Conservation (phyloP, 176 grass and related monocot genomes). For the Triticum turgidum region DNA sequence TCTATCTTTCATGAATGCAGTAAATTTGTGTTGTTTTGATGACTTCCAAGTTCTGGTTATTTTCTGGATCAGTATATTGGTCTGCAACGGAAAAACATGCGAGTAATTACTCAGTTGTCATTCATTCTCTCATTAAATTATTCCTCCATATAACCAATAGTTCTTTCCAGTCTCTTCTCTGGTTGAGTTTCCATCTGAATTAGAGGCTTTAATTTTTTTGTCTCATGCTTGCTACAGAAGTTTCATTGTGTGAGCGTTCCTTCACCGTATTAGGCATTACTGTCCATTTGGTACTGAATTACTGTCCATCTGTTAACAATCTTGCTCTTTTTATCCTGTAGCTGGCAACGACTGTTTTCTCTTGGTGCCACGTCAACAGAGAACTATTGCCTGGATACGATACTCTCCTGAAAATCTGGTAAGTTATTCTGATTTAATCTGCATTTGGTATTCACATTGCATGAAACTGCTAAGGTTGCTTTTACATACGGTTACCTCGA, state of each 20-base stretch:
- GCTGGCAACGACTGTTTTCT: conserved; percentile 69
- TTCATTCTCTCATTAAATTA: neutral
- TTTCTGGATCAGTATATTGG: conserved; percentile 3
- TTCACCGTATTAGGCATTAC: neutral
- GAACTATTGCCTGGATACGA: conserved; percentile 72
- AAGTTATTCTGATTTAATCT: conserved; percentile 25
- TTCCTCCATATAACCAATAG: neutral
- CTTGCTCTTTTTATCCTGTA: conserved; percentile 41
- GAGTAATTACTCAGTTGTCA: neutral
- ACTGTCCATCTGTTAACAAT: conserved; percentile 4
- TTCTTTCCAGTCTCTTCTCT: neutral
- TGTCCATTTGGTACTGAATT: conserved; percentile 7
- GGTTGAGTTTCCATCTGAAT: conserved; percentile 17
- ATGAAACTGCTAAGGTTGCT: neutral
- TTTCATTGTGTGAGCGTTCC: neutral
- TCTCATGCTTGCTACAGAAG: conserved; percentile 24
- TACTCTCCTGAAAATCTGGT: conserved; percentile 87
- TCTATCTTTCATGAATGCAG: neutral
- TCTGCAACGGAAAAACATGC: neutral
- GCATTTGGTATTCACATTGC: conserved; percentile 9
- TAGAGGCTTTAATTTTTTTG: neutral
- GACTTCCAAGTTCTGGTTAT: neutral
- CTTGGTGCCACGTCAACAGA: conserved; percentile 68
- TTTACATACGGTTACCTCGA: neutral
- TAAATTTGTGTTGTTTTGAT: neutral